phyloP scores from a whole-genome alignment of 768 basidiomycete species.

The Candolleomyces aberdarensis region DNA sequence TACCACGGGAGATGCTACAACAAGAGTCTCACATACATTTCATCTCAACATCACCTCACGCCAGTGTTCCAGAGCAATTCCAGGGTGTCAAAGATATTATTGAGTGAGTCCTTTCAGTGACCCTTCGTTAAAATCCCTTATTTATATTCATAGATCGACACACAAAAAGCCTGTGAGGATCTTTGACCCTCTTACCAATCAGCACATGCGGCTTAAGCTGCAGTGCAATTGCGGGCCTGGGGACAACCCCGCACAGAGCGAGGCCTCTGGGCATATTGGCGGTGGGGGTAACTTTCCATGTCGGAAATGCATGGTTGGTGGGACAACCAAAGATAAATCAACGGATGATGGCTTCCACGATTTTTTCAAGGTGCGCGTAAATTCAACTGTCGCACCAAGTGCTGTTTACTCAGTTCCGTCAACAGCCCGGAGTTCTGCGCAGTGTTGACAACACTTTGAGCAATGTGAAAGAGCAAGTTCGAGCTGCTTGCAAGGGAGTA shows the following conservation, averaged over 20 bases:
- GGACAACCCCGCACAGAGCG: slow-evolving; percentile 40
- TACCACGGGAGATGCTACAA: slow-evolving; percentile 31
- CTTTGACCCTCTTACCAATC: slow-evolving; percentile 21
- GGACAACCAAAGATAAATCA: not conserved
- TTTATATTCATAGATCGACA: slow-evolving; percentile 21
- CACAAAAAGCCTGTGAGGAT: slow-evolving; percentile 28
- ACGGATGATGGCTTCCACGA: not conserved
- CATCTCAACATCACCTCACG: slow-evolving; percentile 35
- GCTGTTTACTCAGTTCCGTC: not conserved
- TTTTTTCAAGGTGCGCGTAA: not conserved
- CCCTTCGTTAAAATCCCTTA: not conserved
- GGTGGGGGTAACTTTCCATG: slow-evolving; percentile 30
- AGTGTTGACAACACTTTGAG: slow-evolving; percentile 18
- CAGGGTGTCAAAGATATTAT: slow-evolving; percentile 27
- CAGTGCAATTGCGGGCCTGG: slow-evolving; percentile 26
- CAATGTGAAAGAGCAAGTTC: slow-evolving; percentile 27
- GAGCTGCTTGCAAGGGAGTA: slow-evolving; percentile 27
- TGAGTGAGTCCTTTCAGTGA: slow-evolving; percentile 21
- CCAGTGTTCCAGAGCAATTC: slow-evolving; percentile 36
- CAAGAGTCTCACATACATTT: slow-evolving; percentile 38
- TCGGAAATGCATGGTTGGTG: not conserved
- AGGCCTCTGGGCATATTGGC: slow-evolving; percentile 37
- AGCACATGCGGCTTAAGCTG: slow-evolving; percentile 23
- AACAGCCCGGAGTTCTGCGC: slow-evolving; percentile 13
- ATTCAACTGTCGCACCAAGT: not conserved